phyloP scores from a whole-genome alignment of 148 eudicot genomes.

The Silene latifolia region DNA sequence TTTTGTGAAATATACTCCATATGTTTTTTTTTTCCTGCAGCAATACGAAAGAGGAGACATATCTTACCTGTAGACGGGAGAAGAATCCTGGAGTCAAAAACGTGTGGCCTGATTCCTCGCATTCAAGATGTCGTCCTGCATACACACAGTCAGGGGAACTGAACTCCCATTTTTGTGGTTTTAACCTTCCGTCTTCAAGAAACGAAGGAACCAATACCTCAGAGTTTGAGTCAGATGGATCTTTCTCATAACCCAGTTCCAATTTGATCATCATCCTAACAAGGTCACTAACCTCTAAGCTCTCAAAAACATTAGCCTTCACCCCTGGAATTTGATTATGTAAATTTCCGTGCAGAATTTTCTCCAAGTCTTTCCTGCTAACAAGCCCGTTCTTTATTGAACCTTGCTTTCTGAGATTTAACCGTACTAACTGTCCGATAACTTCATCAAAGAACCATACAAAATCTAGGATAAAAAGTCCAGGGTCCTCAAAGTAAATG shows the following conservation, averaged over 20 bases:
- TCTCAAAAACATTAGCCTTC: conserved; percentile 59
- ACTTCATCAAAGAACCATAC: conserved; percentile 90
- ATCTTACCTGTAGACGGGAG: conserved; percentile 77
- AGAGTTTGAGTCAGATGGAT: conserved; percentile 59
- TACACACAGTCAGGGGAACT: conserved; percentile 51
- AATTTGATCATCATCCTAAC: conserved; percentile 78
- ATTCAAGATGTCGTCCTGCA: conserved; percentile 79
- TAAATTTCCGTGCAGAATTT: conserved; percentile 57
- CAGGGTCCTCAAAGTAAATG: conserved; percentile 78
- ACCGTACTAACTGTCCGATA: conserved; percentile 48
- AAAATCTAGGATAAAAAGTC: conserved; percentile 62
- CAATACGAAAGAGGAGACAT: neutral
- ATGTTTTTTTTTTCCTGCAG: neutral
- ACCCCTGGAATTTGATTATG: conserved; percentile 70
- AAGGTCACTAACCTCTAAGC: conserved; percentile 55
- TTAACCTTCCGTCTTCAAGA: conserved; percentile 75
- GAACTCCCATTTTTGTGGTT: conserved; percentile 69
- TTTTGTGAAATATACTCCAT: neutral
- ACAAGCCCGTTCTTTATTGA: conserved; percentile 54
- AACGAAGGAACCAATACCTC: conserved; percentile 55
- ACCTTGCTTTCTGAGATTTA: conserved; percentile 46
- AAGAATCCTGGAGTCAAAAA: conserved; percentile 82
- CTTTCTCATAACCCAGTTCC: conserved; percentile 74
- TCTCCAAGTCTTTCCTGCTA: conserved; percentile 67
- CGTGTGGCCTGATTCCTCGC: conserved; percentile 84